phyloP scores from a whole-genome alignment of 495 filamentous ascomycete genomes.

The Aspergillus cristatus region DNA sequence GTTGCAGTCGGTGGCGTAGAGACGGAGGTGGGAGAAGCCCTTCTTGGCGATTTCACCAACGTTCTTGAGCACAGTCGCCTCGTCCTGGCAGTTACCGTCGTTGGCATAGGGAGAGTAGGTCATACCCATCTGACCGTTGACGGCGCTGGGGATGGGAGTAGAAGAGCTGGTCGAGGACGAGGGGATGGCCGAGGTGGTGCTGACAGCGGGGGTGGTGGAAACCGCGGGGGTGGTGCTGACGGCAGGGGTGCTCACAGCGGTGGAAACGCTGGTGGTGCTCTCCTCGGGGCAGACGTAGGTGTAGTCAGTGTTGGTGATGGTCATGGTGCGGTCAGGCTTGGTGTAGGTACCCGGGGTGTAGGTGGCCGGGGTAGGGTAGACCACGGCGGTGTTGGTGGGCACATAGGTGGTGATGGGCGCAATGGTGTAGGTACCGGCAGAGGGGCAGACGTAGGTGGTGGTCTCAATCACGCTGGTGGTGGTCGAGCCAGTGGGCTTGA shows the following conservation, averaged over 20 bases:
- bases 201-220: conserved; percentile 15
- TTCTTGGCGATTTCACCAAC: conserved; percentile 57
- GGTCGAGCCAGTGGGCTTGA: conserved; percentile 49
- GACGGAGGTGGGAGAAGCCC: conserved; percentile 73
- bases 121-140: conserved; percentile 65
- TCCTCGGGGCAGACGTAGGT: conserved; percentile 65
- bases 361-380: conserved; percentile 58
- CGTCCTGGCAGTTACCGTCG: conserved; percentile 57
- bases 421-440: conserved; percentile 73
- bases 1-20: conserved; percentile 89
- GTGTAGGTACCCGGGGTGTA: conserved; percentile 67
- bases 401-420: conserved; percentile 57
- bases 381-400: conserved; percentile 44
- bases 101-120: conserved; percentile 80
- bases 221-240: conserved; percentile 9
- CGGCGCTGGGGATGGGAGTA: conserved; percentile 13
- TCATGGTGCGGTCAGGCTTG: conserved; percentile 54
- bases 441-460: conserved; percentile 71
- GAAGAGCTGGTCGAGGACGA: conserved; percentile 8
- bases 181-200: conserved; percentile 12
- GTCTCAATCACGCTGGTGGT: conserved; percentile 62
- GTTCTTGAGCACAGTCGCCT: conserved; percentile 50
- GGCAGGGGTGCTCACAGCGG: conserved; percentile 14
- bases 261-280: conserved; percentile 33
- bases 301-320: conserved; percentile 57